Evolutionary conservation across 2,329 filamentous ascomycete genomes (phyloP).

Genomic region (Phyllosticta paracitricarpa): DNA sequence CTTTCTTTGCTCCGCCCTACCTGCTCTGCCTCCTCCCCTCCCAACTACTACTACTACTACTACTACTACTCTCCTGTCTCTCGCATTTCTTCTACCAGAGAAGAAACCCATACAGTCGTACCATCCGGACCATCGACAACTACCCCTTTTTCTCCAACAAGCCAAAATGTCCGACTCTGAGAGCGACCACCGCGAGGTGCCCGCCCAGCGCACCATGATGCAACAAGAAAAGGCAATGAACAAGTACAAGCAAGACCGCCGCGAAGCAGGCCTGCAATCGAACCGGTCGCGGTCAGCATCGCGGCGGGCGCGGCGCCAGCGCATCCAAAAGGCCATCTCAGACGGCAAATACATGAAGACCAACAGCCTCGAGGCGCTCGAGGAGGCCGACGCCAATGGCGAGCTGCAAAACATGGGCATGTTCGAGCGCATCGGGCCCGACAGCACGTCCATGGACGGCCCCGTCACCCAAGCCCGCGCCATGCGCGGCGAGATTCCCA

Average conservation of each 20-base stretch:
- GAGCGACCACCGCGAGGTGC: slow-evolving; percentile 20
- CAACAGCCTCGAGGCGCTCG: slow-evolving; percentile 37
- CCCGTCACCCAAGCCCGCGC: slow-evolving; percentile 46
- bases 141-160: not conserved
- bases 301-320: slow-evolving; percentile 37
- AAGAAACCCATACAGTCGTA: not conserved
- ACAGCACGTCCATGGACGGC: slow-evolving; percentile 46
- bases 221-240: slow-evolving; percentile 38
- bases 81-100: not conserved
- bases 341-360: slow-evolving; percentile 45
- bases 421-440: slow-evolving; percentile 47
- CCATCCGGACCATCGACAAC: not conserved
- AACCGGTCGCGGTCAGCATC: slow-evolving; percentile 39
- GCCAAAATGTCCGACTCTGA: slow-evolving; percentile 22
- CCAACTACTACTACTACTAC: not conserved
- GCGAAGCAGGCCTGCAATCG: slow-evolving; percentile 29
- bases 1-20: not conserved
- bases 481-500: slow-evolving; percentile 45
- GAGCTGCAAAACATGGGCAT: slow-evolving; percentile 39
- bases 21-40: slow-evolving; percentile 3
- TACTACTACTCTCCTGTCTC: not conserved
- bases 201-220: slow-evolving; percentile 32
- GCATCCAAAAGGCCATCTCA: slow-evolving; percentile 34
- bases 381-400: slow-evolving; percentile 42
- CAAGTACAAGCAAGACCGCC: slow-evolving; percentile 28